Conservation (phyloP, 1,284 basidiomycete genomes). For the Jaminaea rosea region DNA sequence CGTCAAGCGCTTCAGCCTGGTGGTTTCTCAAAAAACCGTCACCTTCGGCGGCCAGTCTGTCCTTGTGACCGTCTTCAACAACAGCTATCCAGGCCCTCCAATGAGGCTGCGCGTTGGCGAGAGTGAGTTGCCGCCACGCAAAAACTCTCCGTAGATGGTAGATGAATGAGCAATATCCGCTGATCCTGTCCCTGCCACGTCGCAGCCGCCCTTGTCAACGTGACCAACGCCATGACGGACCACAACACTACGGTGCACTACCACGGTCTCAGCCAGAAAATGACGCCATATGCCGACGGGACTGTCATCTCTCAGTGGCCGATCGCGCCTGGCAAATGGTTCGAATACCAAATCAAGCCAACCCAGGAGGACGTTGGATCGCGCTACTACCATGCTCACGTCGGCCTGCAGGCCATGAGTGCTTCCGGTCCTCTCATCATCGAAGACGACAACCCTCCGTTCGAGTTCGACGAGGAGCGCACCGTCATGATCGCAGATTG, state of each 20-base stretch:
- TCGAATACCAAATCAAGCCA: slow-evolving; percentile 24
- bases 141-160: neutral
- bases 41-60: neutral
- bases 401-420: slow-evolving; percentile 25
- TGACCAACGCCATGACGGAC: slow-evolving; percentile 17
- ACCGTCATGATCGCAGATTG: slow-evolving; percentile 25
- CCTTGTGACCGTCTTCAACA: slow-evolving; percentile 16
- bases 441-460: slow-evolving; percentile 16
- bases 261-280: slow-evolving; percentile 23
- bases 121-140: neutral
- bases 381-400: slow-evolving; percentile 29
- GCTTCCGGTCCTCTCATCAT: slow-evolving; percentile 31
- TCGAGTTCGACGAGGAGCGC: slow-evolving; percentile 16
- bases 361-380: slow-evolving; percentile 8
- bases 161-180: neutral
- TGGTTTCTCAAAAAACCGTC: neutral
- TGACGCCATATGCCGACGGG: slow-evolving; percentile 34
- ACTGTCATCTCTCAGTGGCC: slow-evolving; percentile 34
- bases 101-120: slow-evolving; percentile 26
- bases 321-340: slow-evolving; percentile 13
- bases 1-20: neutral
- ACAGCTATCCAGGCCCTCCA: slow-evolving; percentile 24
- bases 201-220: slow-evolving; percentile 10
- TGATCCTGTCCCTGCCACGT: neutral
- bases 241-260: slow-evolving; percentile 30